Percentiles rank a stretch among this genome's conserved stretches.
Evolutionary conservation across 129 eudicot genomes (phyloP).

Genomic region (Ambrosia artemisiifolia): DNA sequence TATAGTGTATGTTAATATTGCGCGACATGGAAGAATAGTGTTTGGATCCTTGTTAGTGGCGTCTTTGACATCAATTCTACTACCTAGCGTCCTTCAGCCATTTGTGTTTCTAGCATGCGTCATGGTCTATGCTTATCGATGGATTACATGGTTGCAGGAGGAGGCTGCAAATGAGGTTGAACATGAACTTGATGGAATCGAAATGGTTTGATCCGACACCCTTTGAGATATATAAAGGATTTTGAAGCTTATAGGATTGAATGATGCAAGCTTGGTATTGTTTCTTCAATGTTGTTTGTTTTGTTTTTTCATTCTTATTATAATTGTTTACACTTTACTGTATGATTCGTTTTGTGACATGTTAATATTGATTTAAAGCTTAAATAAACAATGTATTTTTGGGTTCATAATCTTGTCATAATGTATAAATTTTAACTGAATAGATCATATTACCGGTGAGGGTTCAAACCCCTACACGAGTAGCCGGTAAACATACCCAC

Average conservation of each 20-base stretch:
- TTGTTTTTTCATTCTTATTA: background rate
- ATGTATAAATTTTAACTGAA: too few species aligned
- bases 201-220: background rate
- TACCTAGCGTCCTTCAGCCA: background rate
- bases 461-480: too few species aligned
- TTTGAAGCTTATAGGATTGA: background rate
- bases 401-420: too few species aligned
- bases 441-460: too few species aligned
- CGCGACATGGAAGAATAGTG: background rate
- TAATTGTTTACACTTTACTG: background rate
- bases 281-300: background rate
- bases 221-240: background rate
- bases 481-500: too few species aligned
- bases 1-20: background rate
- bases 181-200: background rate
- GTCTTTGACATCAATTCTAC: slow-evolving; percentile 5
- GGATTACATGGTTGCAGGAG: background rate
- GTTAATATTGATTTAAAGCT: background rate
- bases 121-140: background rate
- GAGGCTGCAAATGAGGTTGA: background rate
- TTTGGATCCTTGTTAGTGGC: background rate
- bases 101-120: background rate
- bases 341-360: background rate
- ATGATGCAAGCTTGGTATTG: background rate
- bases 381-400: too few species aligned